Evolutionary conservation across 177 flowering plant genomes (phyloP).

Genomic region (Vitis hybrid): DNA sequence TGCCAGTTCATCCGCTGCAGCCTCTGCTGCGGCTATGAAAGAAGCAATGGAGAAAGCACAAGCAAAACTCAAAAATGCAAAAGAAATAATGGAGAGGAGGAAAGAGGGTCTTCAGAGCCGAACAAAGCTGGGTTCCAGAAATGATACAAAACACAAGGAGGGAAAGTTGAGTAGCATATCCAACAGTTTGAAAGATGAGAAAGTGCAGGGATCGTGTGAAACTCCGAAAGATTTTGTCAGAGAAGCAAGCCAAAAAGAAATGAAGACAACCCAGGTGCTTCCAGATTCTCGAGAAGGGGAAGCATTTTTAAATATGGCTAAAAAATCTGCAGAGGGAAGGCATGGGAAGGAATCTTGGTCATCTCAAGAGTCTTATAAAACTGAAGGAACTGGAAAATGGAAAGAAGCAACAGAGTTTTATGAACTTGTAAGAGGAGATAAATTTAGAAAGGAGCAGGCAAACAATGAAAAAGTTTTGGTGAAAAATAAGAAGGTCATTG

Average conservation of each 20-base stretch:
- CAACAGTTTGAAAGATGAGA: slow-evolving; percentile 23
- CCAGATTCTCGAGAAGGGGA: slow-evolving; percentile 28
- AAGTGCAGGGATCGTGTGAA: slow-evolving; percentile 18
- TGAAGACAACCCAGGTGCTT: slow-evolving; percentile 14
- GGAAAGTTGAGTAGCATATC: slow-evolving; percentile 17
- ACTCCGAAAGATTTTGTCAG: slow-evolving; percentile 17
- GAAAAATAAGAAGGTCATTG: slow-evolving; percentile 9
- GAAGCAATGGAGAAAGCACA: slow-evolving; percentile 73
- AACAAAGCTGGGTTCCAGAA: slow-evolving; percentile 24
- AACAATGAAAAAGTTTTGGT: slow-evolving; percentile 10
- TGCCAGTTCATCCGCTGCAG: slow-evolving; percentile 65
- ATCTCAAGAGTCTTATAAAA: slow-evolving; percentile 24
- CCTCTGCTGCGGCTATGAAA: slow-evolving; percentile 68
- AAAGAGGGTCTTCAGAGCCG: slow-evolving; percentile 35
- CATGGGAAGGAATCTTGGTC: slow-evolving; percentile 26
- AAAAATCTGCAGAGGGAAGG: slow-evolving; percentile 21
- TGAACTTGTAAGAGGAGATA: slow-evolving; percentile 51
- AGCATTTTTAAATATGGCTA: slow-evolving; percentile 13
- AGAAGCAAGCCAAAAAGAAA: slow-evolving; percentile 25
- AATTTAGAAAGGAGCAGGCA: slow-evolving; percentile 18
- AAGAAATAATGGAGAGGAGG: slow-evolving; percentile 55
- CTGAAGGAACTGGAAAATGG: slow-evolving; percentile 55
- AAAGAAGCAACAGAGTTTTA: slow-evolving; percentile 56
- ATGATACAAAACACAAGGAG: slow-evolving; percentile 26
- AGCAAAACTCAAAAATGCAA: slow-evolving; percentile 57